These are phyloP conservation scores for Gossypium herbaceum DNA, from an alignment of 345 rosid species.

Conservation along the genomic window DNA sequence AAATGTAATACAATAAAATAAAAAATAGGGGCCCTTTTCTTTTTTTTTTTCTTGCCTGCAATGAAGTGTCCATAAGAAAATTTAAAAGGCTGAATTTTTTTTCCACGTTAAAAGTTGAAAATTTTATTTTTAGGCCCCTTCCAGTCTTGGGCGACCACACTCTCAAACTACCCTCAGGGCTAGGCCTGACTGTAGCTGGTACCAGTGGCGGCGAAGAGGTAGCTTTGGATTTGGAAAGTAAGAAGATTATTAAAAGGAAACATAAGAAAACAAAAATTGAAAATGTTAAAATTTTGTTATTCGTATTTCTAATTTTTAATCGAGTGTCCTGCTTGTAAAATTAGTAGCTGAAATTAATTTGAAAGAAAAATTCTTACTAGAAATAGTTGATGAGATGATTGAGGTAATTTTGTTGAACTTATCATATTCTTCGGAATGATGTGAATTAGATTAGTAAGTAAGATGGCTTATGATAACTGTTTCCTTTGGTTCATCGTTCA, in stretches of 20 bases:
- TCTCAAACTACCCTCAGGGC: too few species aligned
- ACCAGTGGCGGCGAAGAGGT: slow-evolving; percentile 14
- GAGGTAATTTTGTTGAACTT: not conserved
- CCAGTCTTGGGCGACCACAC: accelerated
- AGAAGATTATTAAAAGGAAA: slow-evolving; percentile 31
- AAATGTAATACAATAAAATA: too few species aligned
- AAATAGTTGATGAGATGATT: not conserved
- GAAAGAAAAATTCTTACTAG: not conserved
- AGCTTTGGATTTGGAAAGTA: slow-evolving; percentile 21
- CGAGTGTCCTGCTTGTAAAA: not conserved
- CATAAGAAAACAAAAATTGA: slow-evolving; percentile 28
- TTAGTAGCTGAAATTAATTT: not conserved
- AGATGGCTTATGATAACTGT: too few species aligned
- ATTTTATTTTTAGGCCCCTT: too few species aligned
- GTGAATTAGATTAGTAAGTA: too few species aligned
- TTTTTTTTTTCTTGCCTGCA: too few species aligned
- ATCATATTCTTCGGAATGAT: not conserved
- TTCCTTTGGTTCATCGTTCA: too few species aligned
- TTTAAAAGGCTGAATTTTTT: too few species aligned
- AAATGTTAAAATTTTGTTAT: not conserved
- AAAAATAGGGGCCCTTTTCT: too few species aligned
- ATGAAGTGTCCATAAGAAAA: too few species aligned
- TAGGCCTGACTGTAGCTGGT: slow-evolving; percentile 9
- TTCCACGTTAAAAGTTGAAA: too few species aligned
- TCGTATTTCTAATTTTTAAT: not conserved